Base-by-base conservation (phyloP, 768 basidiomycete genomes). In the Amanita jacksonii region DNA sequence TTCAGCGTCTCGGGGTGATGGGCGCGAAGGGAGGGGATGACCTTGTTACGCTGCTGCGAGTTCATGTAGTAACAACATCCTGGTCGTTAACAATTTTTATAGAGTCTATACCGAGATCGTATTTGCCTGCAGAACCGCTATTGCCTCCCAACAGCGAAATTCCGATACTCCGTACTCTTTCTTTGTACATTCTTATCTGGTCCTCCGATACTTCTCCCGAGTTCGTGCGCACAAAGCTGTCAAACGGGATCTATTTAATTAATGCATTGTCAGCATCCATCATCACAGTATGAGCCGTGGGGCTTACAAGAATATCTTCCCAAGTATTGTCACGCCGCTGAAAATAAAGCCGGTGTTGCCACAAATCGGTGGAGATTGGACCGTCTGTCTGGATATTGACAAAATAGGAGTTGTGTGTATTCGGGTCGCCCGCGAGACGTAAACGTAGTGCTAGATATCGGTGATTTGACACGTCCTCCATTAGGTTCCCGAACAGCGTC, bases 351-450 rank as follows among this genome's bases (percentile, higher is more conserved):
- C 88, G 75, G 52, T 97, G 92, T 57, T 96, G 94, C 82, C 87
- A 98, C n/a, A 98, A 66, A 58, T 94, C 90, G 28, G 79, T 83
- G 39, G 79, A 74, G 38, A 86, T 69, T 34, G 77, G 72, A 1
- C 86, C 85, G 41, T 90, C 85, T 2, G 91, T 94, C 60, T 96
- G 92, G 36, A 97, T 66, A 62, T 98, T 97, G 38, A 90, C 84
- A 52, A 85, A 93, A 69, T 91, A 97, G n/a, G 86, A 81, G 51
- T 77, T 78, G 49, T 79, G 76, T 32, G 85, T 85, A 31, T 76
- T 70, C 16, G 80, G 77, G 50, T 88, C 78, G 2, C 91, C 93
- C 19, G 74, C 74, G 47, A 82, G 75, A 12, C 87, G 80, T 8
- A 96, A 64, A 3, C 87, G 81, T 40, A 98, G 65, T 2, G 81